Percentiles rank a stretch among this genome's conserved stretches.
Conservation (phyloP, 257 asterid species). For the Ocimum tenuiflorum region DNA sequence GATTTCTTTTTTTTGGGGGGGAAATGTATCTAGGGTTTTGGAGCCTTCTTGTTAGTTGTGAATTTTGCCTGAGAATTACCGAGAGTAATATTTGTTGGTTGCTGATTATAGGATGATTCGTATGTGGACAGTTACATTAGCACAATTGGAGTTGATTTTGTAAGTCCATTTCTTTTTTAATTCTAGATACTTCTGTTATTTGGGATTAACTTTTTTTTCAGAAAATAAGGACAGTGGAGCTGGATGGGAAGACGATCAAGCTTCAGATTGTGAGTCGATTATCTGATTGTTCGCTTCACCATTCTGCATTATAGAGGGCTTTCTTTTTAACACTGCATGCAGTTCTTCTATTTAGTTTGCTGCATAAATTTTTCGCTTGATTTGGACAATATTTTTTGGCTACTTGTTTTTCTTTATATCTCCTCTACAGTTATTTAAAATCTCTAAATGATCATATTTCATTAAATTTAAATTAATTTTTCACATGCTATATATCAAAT, state of each 20-base stretch:
- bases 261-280: slow-evolving; percentile 83
- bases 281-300: neutral
- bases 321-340: slow-evolving; percentile 1
- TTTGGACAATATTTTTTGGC: too few species aligned
- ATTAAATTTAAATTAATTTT: too few species aligned
- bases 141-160: slow-evolving; percentile 98
- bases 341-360: neutral
- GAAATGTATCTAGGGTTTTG: neutral
- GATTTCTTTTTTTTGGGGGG: neutral
- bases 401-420: neutral
- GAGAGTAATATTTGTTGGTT: slow-evolving; percentile 7
- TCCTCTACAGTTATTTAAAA: too few species aligned
- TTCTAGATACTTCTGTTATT: neutral
- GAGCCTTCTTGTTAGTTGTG: neutral
- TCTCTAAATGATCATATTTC: too few species aligned
- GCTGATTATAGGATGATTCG: slow-evolving; percentile 86
- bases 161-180: slow-evolving; percentile 26
- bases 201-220: slow-evolving; percentile 29
- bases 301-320: neutral
- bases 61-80: neutral
- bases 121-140: slow-evolving; percentile 98
- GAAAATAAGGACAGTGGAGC: slow-evolving; percentile 97
- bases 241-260: slow-evolving; percentile 89
- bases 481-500: too few species aligned
- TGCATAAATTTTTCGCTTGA: too few species aligned